Conservation (phyloP, 495 filamentous ascomycete genomes). For the Articulospora tetracladia region DNA sequence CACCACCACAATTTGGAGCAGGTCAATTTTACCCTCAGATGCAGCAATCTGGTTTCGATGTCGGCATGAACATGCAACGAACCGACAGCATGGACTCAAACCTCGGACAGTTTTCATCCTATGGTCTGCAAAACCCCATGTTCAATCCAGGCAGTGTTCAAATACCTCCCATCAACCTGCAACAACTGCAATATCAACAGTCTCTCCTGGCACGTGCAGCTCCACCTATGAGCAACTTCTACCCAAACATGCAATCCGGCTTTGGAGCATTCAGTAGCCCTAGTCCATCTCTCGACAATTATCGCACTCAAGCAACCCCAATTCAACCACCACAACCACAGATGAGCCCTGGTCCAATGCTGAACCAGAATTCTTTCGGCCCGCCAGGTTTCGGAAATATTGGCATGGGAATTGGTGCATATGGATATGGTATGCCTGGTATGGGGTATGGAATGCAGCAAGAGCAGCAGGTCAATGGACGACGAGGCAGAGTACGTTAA, state of each 20-base stretch:
- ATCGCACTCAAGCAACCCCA: conserved; percentile 41
- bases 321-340: conserved; percentile 30
- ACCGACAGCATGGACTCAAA: conserved; percentile 54
- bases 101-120: conserved; percentile 49
- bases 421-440: conserved; percentile 35
- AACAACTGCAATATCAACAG: conserved; percentile 58
- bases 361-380: conserved; percentile 32
- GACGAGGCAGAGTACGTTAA: conserved; percentile 51
- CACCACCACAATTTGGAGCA: conserved; percentile 28
- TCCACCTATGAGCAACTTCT: conserved; percentile 49
- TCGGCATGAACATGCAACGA: conserved; percentile 46
- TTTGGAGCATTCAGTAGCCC: conserved; percentile 41
- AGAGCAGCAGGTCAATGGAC: conserved; percentile 43
- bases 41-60: conserved; percentile 31
- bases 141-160: conserved; percentile 44
- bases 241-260: conserved; percentile 42
- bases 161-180: conserved; percentile 44
- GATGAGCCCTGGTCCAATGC: conserved; percentile 20
- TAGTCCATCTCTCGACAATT: conserved; percentile 45
- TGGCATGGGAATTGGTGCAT: conserved; percentile 42
- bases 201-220: conserved; percentile 47
- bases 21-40: conserved; percentile 38
- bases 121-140: conserved; percentile 45
- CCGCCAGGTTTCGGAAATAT: conserved; percentile 47
- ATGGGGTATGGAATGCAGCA: conserved; percentile 39